Evolutionary conservation across 352 stramenopile species (phyloP).

Genomic region (Globisporangium carolinianum): DNA sequence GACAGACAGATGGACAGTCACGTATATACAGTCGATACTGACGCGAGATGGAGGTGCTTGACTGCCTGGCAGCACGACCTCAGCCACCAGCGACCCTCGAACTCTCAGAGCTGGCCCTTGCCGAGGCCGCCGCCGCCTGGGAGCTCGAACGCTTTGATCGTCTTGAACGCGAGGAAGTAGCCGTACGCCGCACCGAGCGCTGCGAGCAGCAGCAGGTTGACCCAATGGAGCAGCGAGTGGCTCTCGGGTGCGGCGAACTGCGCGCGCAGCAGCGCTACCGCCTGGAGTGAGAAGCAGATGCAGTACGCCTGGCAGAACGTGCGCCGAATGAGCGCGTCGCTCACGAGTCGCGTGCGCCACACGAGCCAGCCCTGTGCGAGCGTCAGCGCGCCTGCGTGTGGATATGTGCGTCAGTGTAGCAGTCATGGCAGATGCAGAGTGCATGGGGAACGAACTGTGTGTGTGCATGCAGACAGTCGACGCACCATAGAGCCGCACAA

Average conservation of each 20-base stretch:
- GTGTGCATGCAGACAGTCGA: not conserved
- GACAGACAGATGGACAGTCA: too few species aligned
- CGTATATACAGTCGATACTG: too few species aligned
- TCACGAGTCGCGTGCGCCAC: slow-evolving; percentile 81
- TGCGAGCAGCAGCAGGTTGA: slow-evolving; percentile 72
- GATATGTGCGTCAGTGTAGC: not conserved
- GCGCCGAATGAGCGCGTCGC: slow-evolving; percentile 72
- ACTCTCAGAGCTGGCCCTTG: slow-evolving; percentile 38
- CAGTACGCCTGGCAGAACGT: slow-evolving; percentile 87
- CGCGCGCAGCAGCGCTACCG: slow-evolving; percentile 59
- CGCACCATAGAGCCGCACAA: slow-evolving; percentile 80
- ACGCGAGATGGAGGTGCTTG: too few species aligned
- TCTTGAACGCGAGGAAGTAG: slow-evolving; percentile 84
- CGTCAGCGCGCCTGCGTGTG: slow-evolving; percentile 51
- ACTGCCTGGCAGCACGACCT: not conserved
- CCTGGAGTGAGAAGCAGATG: slow-evolving; percentile 81
- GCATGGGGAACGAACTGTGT: too few species aligned
- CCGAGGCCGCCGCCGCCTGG: slow-evolving; percentile 31
- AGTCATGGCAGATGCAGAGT: not conserved
- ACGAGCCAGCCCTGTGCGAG: slow-evolving; percentile 83
- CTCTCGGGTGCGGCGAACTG: slow-evolving; percentile 65
- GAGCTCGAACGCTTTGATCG: slow-evolving; percentile 85
- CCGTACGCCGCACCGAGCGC: slow-evolving; percentile 64
- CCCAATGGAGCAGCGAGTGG: slow-evolving; percentile 76
- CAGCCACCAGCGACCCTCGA: not conserved